Evolutionary conservation across 1,139 yeast species (phyloP), one percentile per base, ranked within the genome.

Genomic region (Pichia sp.): DNA sequence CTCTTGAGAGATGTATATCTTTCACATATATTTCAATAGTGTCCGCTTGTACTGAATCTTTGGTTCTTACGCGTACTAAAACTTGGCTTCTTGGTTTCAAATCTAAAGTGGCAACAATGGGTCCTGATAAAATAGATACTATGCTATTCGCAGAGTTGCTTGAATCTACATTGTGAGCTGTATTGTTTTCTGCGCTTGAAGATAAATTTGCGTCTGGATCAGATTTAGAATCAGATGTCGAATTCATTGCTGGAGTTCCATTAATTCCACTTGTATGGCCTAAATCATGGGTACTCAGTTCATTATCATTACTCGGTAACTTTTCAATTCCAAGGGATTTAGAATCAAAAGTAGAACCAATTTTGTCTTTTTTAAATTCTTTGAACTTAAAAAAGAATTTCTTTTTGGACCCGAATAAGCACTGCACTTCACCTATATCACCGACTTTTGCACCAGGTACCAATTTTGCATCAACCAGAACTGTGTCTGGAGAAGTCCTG

Each of bases 1-100:
- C 97, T 61, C 99, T 74, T 1, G 96, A 83, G 19, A 95, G 72
- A 62, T 87, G 83, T 26, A 89, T 76, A 66, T 93, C 98, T 63
- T 86, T 88, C 54, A 90, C 81, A 65, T 82, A 84, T 5, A 95
- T 73, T 65, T 93, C 99, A 5, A 92, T 80, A 2, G 89, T 77
- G 63, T 93, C 97, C 0, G 93, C 88, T 57, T 82, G 87, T 8
- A 81, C 87, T 0, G 74, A 70, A 6, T 73, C 70, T 41, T 80
- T 75, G 23, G 73, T 67, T 55, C 76, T 79, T 43, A 85, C 68
- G 57, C 79, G 79, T 1, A 90, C 85, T 57, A 76, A 67, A 1
- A 83, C 85, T 41, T 73, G 78, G 45, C 85, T 78, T 58, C 96
- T 73, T 0, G 90, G 79, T 3, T 92, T 83, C 16, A 90, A 67